Evolutionary conservation across 1,284 basidiomycete species (phyloP), one percentile per base, ranked within the genome.

Genomic region (Cerrena zonata): DNA sequence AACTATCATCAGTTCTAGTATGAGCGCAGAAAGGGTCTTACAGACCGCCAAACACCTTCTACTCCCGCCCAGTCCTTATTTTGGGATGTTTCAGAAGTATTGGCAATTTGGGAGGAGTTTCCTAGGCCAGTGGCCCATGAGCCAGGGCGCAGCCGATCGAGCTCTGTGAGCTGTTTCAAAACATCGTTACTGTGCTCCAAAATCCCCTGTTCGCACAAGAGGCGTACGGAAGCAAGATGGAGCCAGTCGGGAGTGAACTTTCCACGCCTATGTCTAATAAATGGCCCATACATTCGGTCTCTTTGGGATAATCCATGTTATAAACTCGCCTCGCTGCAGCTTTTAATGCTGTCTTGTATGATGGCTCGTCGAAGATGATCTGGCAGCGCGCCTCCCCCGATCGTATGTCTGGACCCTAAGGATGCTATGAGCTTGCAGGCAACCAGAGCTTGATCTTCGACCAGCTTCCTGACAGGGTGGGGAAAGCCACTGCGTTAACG

Each of bases 11-110:
- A 39, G 23, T 4, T 27, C 5, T 5, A 27, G 5, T 19, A 34
- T 34, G 15, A 34, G 7, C 7, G 30, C 30, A 34, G 7, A 7
- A 34, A n/a, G n/a, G n/a, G n/a, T n/a, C n/a, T n/a, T n/a, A 5
- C 39, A 27, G 42, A 49, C 48, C 48, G 39, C 48, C 48, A 49
- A 15, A 49, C 27, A 4, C 48, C 48, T 37, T 49, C 48, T 21
- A 49, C 48, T 19, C 48, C 48, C 3, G 48, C 48, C 48, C 48
- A 49, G 18, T 49, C 48, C 4, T 27, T 39, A 7, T 41, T 13
- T 4, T 5, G 3, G 3, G 19, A 26, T 12, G 15, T 41, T 25
- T 27, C 27, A 7, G 5, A 5, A 22, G 12, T 44, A 24, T 25
- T 24, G 37, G 23, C 22, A 3, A 23, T 4, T n/a, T 36, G 7